These are phyloP conservation scores for Aspergillus mulundensis DNA, from an alignment of 495 filamentous ascomycete species.

Conservation along the genomic window DNA sequence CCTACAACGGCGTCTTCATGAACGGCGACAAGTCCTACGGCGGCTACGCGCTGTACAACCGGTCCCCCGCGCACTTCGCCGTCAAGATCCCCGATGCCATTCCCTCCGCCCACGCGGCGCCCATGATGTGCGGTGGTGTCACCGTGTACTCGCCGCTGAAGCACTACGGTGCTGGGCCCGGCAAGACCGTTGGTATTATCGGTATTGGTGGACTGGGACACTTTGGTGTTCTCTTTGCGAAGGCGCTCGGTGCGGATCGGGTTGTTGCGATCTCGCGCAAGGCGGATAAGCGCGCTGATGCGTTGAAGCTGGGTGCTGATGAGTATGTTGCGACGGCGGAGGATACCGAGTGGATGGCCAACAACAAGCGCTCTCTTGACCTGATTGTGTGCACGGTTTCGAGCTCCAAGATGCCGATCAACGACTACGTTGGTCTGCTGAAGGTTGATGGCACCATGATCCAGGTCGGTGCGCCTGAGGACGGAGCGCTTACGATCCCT, in stretches of 20 bases:
- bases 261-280: slow-evolving; percentile 77
- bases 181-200: slow-evolving; percentile 78
- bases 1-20: slow-evolving; percentile 34
- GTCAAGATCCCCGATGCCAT: slow-evolving; percentile 72
- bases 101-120: slow-evolving; percentile 58
- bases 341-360: slow-evolving; percentile 66
- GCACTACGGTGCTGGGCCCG: slow-evolving; percentile 70
- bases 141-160: slow-evolving; percentile 74
- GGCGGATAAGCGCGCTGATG: slow-evolving; percentile 64
- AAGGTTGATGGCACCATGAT: slow-evolving; percentile 69
- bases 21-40: slow-evolving; percentile 62
- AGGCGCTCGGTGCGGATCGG: slow-evolving; percentile 69
- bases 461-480: slow-evolving; percentile 72
- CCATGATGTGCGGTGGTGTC: slow-evolving; percentile 82
- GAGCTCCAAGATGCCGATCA: slow-evolving; percentile 65
- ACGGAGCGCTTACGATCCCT: slow-evolving; percentile 57
- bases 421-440: slow-evolving; percentile 65
- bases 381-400: slow-evolving; percentile 79
- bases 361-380: slow-evolving; percentile 63
- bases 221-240: slow-evolving; percentile 59
- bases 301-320: slow-evolving; percentile 56
- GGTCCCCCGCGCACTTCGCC: slow-evolving; percentile 68
- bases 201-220: slow-evolving; percentile 82
- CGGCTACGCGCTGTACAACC: slow-evolving; percentile 69
- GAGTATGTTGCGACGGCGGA: slow-evolving; percentile 81